These are phyloP conservation scores for Ophiostoma perfectum DNA, from an alignment of 2,329 filamentous ascomycete species.

Conservation along the genomic window DNA sequence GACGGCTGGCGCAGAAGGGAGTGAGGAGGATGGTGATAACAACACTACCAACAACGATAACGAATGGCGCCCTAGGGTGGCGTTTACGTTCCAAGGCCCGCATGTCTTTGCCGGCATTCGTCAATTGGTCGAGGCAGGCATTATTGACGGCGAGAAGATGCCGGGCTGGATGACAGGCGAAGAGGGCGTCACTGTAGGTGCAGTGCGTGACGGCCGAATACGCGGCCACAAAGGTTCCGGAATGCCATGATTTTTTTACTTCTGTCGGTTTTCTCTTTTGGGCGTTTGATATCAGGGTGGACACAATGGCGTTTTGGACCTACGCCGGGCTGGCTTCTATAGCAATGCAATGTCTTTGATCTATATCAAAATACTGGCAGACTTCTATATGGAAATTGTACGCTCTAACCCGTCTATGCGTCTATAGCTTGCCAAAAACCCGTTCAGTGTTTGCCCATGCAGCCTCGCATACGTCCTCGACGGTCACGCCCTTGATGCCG, in stretches of 20 bases:
- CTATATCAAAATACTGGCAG: not conserved
- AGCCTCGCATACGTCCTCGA: constrained; percentile 80
- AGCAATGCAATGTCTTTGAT: constrained; percentile 1
- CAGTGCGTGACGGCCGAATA: constrained; percentile 62
- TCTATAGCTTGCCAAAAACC: constrained; percentile 57
- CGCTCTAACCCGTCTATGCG: not conserved
- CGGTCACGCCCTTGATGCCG: constrained; percentile 69
- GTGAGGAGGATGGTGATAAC: constrained; percentile 20
- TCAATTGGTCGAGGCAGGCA: constrained; percentile 68
- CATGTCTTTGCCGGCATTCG: constrained; percentile 79
- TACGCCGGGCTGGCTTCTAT: not conserved
- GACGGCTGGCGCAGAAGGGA: constrained; percentile 29
- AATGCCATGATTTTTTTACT: constrained; percentile 33
- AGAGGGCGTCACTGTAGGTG: constrained; percentile 68
- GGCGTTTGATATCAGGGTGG: constrained; percentile 6
- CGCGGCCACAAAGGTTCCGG: constrained; percentile 53
- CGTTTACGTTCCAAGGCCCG: constrained; percentile 64
- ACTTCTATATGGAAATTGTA: no score
- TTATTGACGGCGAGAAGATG: constrained; percentile 71
- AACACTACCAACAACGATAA: constrained; percentile 27
- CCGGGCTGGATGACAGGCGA: constrained; percentile 90
- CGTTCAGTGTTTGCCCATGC: constrained; percentile 75
- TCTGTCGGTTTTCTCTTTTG: not conserved
- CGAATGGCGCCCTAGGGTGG: constrained; percentile 53
- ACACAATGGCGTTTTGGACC: not conserved